Conservation (phyloP, 2,329 filamentous ascomycete genomes). For the Penicillium sp. region DNA sequence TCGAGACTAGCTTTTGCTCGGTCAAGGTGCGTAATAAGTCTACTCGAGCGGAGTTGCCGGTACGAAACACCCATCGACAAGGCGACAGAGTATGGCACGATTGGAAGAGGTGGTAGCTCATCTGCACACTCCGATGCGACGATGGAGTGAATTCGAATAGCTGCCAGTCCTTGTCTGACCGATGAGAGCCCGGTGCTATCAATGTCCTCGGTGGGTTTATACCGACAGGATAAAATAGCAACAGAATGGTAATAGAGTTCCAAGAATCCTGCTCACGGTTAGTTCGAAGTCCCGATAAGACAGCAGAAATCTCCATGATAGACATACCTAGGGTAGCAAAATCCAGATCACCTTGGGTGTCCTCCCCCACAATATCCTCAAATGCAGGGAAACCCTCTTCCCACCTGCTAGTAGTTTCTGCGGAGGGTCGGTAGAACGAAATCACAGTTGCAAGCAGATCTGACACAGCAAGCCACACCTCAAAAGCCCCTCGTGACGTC, state of each 20-base stretch:
- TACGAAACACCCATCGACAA: conserved; percentile 59
- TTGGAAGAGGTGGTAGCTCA: conserved; percentile 52
- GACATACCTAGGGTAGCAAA: conserved; percentile 32
- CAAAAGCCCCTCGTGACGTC: conserved; percentile 29
- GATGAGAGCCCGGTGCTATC: conserved; percentile 53
- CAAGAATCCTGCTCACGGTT: conserved; percentile 43
- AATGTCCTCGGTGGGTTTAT: conserved; percentile 34
- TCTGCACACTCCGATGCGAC: conserved; percentile 49
- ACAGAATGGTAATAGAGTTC: conserved; percentile 59
- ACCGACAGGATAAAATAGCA: conserved; percentile 57
- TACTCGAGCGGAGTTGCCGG: conserved; percentile 55
- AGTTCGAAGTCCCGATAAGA: neutral
- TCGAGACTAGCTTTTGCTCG: conserved; percentile 39
- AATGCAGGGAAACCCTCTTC: conserved; percentile 42
- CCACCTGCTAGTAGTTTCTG: conserved; percentile 38
- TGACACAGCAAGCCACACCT: conserved; percentile 41
- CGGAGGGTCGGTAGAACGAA: conserved; percentile 41
- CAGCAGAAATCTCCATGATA: neutral
- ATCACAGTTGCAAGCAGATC: conserved; percentile 41
- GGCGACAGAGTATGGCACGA: conserved; percentile 57
- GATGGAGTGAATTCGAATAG: conserved; percentile 56
- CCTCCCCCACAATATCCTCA: conserved; percentile 34
- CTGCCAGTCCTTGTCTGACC: conserved; percentile 55
- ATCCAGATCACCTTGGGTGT: conserved; percentile 28
- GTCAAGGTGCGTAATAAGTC: conserved; percentile 43